Conservation (phyloP, 495 filamentous ascomycete species). For the Entonaema liquescens region DNA sequence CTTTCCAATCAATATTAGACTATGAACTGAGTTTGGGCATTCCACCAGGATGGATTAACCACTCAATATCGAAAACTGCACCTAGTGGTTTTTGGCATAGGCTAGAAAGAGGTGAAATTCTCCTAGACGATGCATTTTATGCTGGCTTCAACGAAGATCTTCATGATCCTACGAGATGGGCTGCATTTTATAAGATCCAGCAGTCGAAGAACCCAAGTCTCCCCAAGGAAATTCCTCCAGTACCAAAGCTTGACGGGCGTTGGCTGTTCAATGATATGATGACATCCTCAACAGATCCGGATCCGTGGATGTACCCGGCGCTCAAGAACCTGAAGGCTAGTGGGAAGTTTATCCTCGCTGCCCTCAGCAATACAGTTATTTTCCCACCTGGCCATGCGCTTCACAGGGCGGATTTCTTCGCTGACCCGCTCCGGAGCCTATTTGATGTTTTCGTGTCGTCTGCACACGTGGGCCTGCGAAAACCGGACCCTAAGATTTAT, state of each 20-base stretch:
- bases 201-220: constrained; percentile 48
- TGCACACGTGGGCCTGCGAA: constrained; percentile 87
- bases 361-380: constrained; percentile 87
- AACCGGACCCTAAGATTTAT: constrained; percentile 87
- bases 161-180: constrained; percentile 70
- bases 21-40: constrained; percentile 81
- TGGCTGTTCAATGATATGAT: constrained; percentile 95
- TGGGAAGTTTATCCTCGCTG: constrained; percentile 76
- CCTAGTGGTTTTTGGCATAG: constrained; percentile 90
- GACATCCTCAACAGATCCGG: constrained; percentile 70
- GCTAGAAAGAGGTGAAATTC: constrained; percentile 78
- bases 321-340: constrained; percentile 71
- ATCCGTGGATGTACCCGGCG: constrained; percentile 88
- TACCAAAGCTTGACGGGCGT: constrained; percentile 80
- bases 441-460: constrained; percentile 88
- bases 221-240: constrained; percentile 60
- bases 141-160: constrained; percentile 78
- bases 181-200: constrained; percentile 51
- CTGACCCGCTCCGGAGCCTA: constrained; percentile 61
- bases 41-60: constrained; percentile 89
- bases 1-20: constrained; percentile 89
- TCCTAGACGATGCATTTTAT: constrained; percentile 78
- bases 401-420: constrained; percentile 44
- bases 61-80: constrained; percentile 78
- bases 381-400: constrained; percentile 75